Percentiles rank a stretch among this genome's conserved stretches.
Evolutionary conservation across 441 rosid species (phyloP).

Genomic region (Gossypium davidsonii): DNA sequence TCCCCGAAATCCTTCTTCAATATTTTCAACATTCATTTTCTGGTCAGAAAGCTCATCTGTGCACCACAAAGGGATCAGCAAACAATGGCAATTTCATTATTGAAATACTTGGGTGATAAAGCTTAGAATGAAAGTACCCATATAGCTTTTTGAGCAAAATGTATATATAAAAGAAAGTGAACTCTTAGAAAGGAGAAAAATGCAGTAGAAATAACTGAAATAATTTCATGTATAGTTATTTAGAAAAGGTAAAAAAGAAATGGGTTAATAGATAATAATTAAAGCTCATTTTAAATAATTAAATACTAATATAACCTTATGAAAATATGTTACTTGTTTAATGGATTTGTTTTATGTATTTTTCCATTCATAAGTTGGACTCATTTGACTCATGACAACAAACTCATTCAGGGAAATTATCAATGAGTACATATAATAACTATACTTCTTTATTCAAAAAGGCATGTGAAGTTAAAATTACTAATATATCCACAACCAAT

Average conservation of each 20-base stretch:
- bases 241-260: not conserved
- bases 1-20: constrained; percentile 88
- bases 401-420: not conserved
- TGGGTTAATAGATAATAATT: not conserved
- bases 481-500: not conserved
- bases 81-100: constrained; percentile 14
- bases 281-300: not conserved
- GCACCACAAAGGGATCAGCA: constrained; percentile 16
- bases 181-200: not conserved
- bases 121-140: not conserved
- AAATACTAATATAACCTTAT: not conserved
- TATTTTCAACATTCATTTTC: constrained; percentile 47
- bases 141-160: not conserved
- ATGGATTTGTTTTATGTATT: not conserved
- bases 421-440: not conserved
- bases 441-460: not conserved
- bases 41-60: constrained; percentile 82
- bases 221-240: not conserved
- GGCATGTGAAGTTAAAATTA: not conserved
- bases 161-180: not conserved
- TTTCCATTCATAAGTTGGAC: not conserved
- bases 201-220: too few species aligned
- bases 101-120: not conserved
- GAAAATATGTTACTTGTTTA: not conserved
- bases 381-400: not conserved